A percentile compares a stretch with the other conserved stretches of the same genome.
phyloP scores from a whole-genome alignment of 2,329 filamentous ascomycete genomes.

The Akanthomyces uredinophilus region DNA sequence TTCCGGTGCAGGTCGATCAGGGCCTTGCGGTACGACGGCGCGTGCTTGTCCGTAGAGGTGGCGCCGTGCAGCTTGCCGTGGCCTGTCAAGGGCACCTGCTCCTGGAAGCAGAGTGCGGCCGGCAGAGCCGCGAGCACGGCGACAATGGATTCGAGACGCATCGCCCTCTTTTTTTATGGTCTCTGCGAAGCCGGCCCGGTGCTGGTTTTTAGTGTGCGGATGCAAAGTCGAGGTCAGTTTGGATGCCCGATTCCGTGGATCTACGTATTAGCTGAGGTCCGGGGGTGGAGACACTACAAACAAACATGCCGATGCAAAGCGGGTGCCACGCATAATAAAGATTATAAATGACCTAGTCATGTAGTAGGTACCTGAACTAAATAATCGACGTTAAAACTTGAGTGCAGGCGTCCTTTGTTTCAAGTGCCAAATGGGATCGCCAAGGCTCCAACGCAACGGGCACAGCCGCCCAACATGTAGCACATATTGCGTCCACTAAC shows the following conservation, averaged over 20 bases:
- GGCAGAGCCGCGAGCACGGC: neutral
- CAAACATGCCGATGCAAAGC: too few relatives aligned
- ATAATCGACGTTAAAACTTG: too few relatives aligned
- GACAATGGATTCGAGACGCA: neutral
- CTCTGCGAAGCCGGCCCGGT: neutral
- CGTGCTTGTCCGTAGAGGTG: conserved; percentile 17
- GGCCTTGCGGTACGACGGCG: conserved; percentile 36
- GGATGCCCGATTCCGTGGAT: neutral
- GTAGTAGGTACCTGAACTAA: too few relatives aligned
- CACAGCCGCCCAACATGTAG: too few relatives aligned
- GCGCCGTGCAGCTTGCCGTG: neutral
- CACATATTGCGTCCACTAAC: too few relatives aligned
- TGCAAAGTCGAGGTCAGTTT: neutral
- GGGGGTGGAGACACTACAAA: too few relatives aligned
- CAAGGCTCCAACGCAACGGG: too few relatives aligned
- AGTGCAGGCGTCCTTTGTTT: too few relatives aligned
- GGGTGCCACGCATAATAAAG: too few relatives aligned
- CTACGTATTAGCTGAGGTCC: too few relatives aligned
- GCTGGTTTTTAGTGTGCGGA: neutral
- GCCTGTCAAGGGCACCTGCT: neutral
- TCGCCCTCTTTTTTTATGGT: neutral
- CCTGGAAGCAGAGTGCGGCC: neutral
- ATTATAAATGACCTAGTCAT: too few relatives aligned
- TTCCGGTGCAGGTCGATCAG: conserved; percentile 70
- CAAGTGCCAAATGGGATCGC: too few relatives aligned